Base-by-base conservation (phyloP, 768 basidiomycete genomes). In the Leccinum ochraceum region DNA sequence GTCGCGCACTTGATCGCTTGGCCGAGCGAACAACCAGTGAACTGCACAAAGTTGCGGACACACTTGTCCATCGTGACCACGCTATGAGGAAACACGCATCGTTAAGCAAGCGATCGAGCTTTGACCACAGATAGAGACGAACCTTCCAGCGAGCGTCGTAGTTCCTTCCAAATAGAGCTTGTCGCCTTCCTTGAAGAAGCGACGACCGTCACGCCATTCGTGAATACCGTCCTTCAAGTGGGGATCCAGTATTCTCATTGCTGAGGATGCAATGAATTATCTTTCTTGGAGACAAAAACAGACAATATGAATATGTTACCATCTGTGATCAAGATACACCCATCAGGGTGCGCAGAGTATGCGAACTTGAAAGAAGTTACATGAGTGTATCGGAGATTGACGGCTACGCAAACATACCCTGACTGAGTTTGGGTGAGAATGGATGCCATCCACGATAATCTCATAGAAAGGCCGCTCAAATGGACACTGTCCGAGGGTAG, bases 341-440 rank as follows among this genome's bases (percentile, higher is more conserved):
- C 90, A 8, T 94, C 89, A 9, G 89, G 89, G 67, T 88, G 87
- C 1, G 89, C 84, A 36, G 87, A 84, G 73, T 95, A 94, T 1
- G 94, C 94, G 61, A 94, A 75, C 90, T 93, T 68, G 48, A 53
- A 49, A 56, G 24, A 46, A 30, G 22, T 44, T 28, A 22, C 48
- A 26, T 59, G 32, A 63, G 30, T 22, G 24, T 6, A 51, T n/a
- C 36, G 28, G 34, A 24, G 36, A 55, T 24, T 3, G 14, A 37
- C 3, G 10, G 49, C 6, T 6, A 6, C 44, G 26, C 26, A 44
- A 49, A 78, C 87, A 58, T 73, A 94, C 90, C 67, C 90, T 80
- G 59, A 95, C 90, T 49, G 92, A 92, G 71, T 94, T 92, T 16
- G 94, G 94, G 73, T 95, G 94, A 13, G 86, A 90, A 70, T 96